Conservation (phyloP, 257 asterid genomes). For the Gentiana straminea region DNA sequence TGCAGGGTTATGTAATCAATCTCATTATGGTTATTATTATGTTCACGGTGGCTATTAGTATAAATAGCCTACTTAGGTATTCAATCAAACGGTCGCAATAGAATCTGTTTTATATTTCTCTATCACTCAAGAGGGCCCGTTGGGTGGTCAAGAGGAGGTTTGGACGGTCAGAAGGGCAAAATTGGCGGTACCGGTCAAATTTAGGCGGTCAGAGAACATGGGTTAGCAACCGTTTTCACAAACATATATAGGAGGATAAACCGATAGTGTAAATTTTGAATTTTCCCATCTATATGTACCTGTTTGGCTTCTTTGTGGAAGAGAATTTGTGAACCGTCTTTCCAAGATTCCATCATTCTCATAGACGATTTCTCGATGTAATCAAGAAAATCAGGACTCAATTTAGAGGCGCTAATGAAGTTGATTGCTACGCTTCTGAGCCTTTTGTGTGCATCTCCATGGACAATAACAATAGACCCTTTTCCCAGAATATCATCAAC, state of each 20-base stretch:
- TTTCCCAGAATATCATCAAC: slow-evolving; percentile 49
- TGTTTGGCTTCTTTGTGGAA: slow-evolving; percentile 52
- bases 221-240: background rate
- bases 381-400: slow-evolving; percentile 24
- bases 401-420: slow-evolving; percentile 39
- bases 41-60: no score
- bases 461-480: slow-evolving; percentile 42
- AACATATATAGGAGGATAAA: background rate
- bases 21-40: no score
- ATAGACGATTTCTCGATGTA: slow-evolving; percentile 23
- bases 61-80: no score
- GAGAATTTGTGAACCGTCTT: slow-evolving; percentile 13
- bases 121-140: no score
- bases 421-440: slow-evolving; percentile 31
- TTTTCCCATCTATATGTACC: slow-evolving; percentile 16
- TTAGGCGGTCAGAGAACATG: background rate
- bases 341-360: slow-evolving; percentile 30
- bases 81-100: no score
- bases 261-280: no score
- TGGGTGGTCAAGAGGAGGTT: no score
- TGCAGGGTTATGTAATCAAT: no score
- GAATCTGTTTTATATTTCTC: no score
- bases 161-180: no score
- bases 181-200: no score
- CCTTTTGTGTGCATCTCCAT: slow-evolving; percentile 51